Evolutionary conservation across 139 green algal species (phyloP).

Genomic region (Deuterostichococcus epilithicus): DNA sequence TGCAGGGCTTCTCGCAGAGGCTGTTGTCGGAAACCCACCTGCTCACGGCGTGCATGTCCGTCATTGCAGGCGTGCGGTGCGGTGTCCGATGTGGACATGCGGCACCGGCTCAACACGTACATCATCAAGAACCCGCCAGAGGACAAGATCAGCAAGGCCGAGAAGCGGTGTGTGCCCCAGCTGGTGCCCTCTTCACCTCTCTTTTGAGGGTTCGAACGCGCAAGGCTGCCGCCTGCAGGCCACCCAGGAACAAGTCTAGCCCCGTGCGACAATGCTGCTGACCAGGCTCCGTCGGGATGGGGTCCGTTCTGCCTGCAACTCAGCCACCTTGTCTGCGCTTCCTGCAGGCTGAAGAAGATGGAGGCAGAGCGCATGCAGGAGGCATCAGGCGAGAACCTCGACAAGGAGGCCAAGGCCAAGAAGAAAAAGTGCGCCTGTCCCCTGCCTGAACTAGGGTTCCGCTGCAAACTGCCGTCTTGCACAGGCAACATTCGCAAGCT

Average conservation of each 20-base stretch:
- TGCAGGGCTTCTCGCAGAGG: slow-evolving; percentile 23
- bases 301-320: too few species aligned
- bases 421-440: slow-evolving; percentile 56
- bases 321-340: too few species aligned
- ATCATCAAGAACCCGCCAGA: slow-evolving; percentile 98
- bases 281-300: too few species aligned
- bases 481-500: background rate
- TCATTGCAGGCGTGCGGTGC: slow-evolving; percentile 44
- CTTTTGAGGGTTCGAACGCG: background rate
- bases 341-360: slow-evolving; percentile 74
- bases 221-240: background rate
- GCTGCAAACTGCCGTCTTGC: background rate
- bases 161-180: slow-evolving; percentile 70
- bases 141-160: slow-evolving; percentile 84
- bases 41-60: too few species aligned
- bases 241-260: too few species aligned
- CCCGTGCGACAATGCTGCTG: too few species aligned
- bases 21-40: slow-evolving; percentile 7
- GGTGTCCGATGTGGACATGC: slow-evolving; percentile 88
- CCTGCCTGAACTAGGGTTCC: background rate
- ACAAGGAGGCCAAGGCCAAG: slow-evolving; percentile 48
- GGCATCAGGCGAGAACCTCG: slow-evolving; percentile 24
- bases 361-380: slow-evolving; percentile 85
- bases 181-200: background rate
- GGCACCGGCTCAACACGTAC: slow-evolving; percentile 97